Percentiles rank a stretch among this genome's conserved stretches.
These are phyloP conservation scores for Amylocarpus encephaloides DNA, from an alignment of 2,329 filamentous ascomycete species.

Conservation along the genomic window DNA sequence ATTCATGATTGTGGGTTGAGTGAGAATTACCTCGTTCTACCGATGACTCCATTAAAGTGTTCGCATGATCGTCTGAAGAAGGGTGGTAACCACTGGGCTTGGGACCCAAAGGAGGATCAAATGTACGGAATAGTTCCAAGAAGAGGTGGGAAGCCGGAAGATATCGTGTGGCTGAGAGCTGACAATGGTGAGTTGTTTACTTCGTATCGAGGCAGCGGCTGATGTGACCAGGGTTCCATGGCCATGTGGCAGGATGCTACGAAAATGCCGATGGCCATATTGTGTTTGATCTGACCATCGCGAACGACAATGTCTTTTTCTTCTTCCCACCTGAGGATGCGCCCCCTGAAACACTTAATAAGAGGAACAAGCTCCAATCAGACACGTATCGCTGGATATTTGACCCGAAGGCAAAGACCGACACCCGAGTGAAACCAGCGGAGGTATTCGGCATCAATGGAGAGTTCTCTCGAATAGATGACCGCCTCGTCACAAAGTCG, in stretches of 20 bases:
- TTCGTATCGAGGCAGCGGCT: neutral
- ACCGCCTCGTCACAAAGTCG: constrained; percentile 15
- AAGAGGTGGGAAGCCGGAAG: constrained; percentile 42
- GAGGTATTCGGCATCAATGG: constrained; percentile 16
- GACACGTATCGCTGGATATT: constrained; percentile 30
- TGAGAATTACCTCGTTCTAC: constrained; percentile 42
- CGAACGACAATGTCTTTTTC: constrained; percentile 21
- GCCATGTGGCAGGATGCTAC: constrained; percentile 43
- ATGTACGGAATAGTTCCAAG: constrained; percentile 49
- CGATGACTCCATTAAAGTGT: constrained; percentile 43
- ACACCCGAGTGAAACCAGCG: constrained; percentile 14
- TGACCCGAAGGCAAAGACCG: constrained; percentile 21
- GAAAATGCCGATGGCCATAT: constrained; percentile 41
- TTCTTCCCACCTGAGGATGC: constrained; percentile 19
- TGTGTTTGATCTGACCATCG: constrained; percentile 20
- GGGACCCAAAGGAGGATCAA: constrained; percentile 49
- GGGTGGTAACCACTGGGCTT: constrained; percentile 45
- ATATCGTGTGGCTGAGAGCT: constrained; percentile 46
- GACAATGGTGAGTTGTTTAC: constrained; percentile 40
- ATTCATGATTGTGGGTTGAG: constrained; percentile 45
- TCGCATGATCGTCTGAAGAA: constrained; percentile 38
- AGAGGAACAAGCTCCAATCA: constrained; percentile 24
- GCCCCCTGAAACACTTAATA: constrained; percentile 19
- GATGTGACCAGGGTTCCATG: constrained; percentile 15
- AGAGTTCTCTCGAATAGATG: constrained; percentile 23